These are phyloP conservation scores for Sphagnurus paluster DNA, from an alignment of 1,284 basidiomycete genomes.

Conservation along the genomic window DNA sequence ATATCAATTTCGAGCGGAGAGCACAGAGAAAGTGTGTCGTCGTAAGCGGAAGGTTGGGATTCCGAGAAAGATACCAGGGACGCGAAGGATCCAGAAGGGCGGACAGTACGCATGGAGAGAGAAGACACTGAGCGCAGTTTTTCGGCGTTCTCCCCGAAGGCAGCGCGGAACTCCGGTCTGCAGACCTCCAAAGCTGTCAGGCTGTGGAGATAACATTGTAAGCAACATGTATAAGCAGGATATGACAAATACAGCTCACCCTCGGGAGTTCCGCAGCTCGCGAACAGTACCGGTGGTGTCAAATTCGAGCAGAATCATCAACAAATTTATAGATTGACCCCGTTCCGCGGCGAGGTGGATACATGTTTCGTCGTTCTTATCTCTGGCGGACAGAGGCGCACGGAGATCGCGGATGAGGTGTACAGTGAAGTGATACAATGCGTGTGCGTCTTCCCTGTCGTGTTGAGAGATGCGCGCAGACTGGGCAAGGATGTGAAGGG, in stretches of 20 bases:
- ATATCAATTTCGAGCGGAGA: slow-evolving; percentile 42
- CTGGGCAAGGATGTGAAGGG: slow-evolving; percentile 68
- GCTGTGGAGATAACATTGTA: slow-evolving; percentile 31
- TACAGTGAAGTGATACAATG: slow-evolving; percentile 56
- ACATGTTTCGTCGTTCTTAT: slow-evolving; percentile 87
- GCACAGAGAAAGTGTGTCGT: slow-evolving; percentile 28
- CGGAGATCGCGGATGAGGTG: slow-evolving; percentile 69
- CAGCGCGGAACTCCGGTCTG: slow-evolving; percentile 57
- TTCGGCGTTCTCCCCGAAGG: slow-evolving; percentile 53
- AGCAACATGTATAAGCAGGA: slow-evolving; percentile 11
- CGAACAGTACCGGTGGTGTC: slow-evolving; percentile 55
- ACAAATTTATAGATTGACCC: slow-evolving; percentile 68
- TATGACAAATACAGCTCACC: slow-evolving; percentile 42
- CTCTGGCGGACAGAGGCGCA: slow-evolving; percentile 64
- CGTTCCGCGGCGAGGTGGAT: slow-evolving; percentile 93
- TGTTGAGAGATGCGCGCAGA: slow-evolving; percentile 40
- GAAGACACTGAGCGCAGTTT: slow-evolving; percentile 49
- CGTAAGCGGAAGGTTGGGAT: slow-evolving; percentile 24
- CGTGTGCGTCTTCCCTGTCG: slow-evolving; percentile 34
- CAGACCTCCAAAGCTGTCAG: slow-evolving; percentile 68
- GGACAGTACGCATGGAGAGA: slow-evolving; percentile 57
- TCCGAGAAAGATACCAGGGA: slow-evolving; percentile 44
- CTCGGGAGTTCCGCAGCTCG: slow-evolving; percentile 64
- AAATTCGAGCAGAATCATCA: slow-evolving; percentile 62
- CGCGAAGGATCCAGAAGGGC: slow-evolving; percentile 42